A percentile compares a stretch with the other conserved stretches of the same genome.
These are phyloP conservation scores for Monilinia vaccinii-corymbosi DNA, from an alignment of 2,329 filamentous ascomycete genomes.

Conservation along the genomic window DNA sequence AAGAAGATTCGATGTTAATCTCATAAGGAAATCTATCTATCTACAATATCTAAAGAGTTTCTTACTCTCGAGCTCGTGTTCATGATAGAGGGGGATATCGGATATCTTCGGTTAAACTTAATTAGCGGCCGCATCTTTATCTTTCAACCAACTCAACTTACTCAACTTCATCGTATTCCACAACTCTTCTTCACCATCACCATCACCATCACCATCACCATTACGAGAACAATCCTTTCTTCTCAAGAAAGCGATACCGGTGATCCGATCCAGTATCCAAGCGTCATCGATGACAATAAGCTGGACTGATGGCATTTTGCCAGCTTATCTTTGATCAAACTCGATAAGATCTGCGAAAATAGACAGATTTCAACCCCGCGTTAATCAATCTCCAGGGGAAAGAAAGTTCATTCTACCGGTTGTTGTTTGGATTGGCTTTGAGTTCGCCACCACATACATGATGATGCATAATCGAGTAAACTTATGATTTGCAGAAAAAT, in stretches of 20 bases:
- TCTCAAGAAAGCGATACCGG: no score
- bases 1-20: slow-evolving; percentile 14
- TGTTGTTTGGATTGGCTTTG: not conserved
- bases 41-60: no score
- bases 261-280: no score
- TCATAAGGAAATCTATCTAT: slow-evolving; percentile 10
- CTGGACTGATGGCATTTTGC: not conserved
- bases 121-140: no score
- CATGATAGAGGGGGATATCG: no score
- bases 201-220: no score
- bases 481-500: not conserved
- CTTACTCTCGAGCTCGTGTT: no score
- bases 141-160: no score
- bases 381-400: not conserved
- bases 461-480: not conserved
- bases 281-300: not conserved
- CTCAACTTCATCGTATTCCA: no score
- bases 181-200: no score
- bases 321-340: not conserved
- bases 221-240: no score
- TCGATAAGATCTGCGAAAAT: not conserved
- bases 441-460: not conserved
- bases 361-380: not conserved
- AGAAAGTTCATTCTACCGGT: not conserved
- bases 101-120: no score